A percentile compares a stretch with the other conserved stretches of the same genome.
phyloP scores from a whole-genome alignment of 2,329 filamentous ascomycete species.

The Arthrobotrys megalospora region DNA sequence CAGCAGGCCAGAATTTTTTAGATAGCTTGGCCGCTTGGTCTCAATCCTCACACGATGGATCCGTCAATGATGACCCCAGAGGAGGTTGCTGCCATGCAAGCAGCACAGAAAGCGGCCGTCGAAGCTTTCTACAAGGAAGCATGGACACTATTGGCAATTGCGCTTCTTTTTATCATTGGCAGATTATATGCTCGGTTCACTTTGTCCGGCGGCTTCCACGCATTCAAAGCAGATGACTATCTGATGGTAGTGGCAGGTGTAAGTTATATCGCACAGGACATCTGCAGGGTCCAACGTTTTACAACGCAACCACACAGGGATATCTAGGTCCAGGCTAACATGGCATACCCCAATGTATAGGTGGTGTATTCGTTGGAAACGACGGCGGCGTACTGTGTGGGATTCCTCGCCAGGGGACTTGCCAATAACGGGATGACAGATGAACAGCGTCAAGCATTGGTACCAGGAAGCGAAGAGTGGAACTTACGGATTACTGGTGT shows the following conservation, averaged over 20 bases:
- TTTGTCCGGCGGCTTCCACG: constrained; percentile 69
- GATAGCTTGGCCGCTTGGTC: constrained; percentile 24
- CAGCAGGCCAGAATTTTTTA: constrained; percentile 11
- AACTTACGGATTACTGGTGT: constrained; percentile 71
- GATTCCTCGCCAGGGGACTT: constrained; percentile 70
- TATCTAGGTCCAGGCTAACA: constrained; percentile 5
- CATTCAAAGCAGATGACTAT: constrained; percentile 75
- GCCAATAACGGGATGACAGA: constrained; percentile 75
- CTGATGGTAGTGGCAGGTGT: constrained; percentile 73
- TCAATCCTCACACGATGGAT: constrained; percentile 39
- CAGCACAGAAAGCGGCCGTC: constrained; percentile 49
- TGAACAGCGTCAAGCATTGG: constrained; percentile 69
- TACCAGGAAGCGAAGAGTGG: constrained; percentile 70
- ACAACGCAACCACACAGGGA: neutral
- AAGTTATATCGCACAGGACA: constrained; percentile 62
- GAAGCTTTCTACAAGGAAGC: constrained; percentile 69
- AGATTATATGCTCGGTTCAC: constrained; percentile 71
- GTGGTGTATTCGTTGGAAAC: constrained; percentile 72
- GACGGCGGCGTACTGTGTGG: constrained; percentile 70
- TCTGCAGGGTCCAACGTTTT: constrained; percentile 15
- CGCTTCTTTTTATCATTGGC: constrained; percentile 70
- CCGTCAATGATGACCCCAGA: constrained; percentile 53
- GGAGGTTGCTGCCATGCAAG: constrained; percentile 56
- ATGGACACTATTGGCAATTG: constrained; percentile 72
- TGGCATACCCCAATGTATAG: constrained; percentile 65